Base-by-base conservation (phyloP, 1,284 basidiomycete genomes). In the Microbotryum lychnidis-dioicae region DNA sequence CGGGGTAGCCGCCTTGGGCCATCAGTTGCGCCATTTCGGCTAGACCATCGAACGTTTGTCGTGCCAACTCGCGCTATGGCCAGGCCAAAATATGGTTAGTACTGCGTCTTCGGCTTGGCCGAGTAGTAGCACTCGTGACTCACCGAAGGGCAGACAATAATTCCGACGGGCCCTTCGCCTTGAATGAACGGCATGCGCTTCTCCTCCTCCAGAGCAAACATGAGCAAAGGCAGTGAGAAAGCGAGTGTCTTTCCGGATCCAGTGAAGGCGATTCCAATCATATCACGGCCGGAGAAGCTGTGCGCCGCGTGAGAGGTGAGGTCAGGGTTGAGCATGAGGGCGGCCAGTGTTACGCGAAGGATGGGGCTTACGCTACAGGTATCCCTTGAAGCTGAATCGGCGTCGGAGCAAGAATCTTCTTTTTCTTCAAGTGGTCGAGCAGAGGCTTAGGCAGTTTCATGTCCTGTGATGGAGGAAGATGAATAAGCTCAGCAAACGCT, bases 311-410 rank as follows among this genome's bases (percentile, higher is more conserved):
- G 33, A 31, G 25, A 14, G 37, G 14, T 25, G 31, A 8, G 7
- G 23, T 57, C 20, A 50, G 55, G 25, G 14, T 31, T 42, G 37
- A 42, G 37, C 14, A 31, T 31, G 10, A 9, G 10, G 52, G 46
- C 18, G 23, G 31, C 23, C 12, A n/a, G 31, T 57, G 54, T 1
- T 37, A 21, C 7, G 53, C 25, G 37, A 37, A 27, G 56, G 54
- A 54, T 58, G 47, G 46, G 31, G 77, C 86, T 72, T 77, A 91
- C 86, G 91, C 96, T 45, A 89, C 87, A 1, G 96, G 94, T 52
- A 98, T 85, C 21, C 96, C 96, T 77, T 98, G 96, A 54, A 97
- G 81, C 74, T 99, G 96, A 71, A 98, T 98, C 2, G 94, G 94
- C 0, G 96, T 93, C 0, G 96, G 96, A 42, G 78, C 80, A 29